These are phyloP conservation scores for Neurospora sp. DNA, from an alignment of 495 filamentous ascomycete species.

Conservation along the genomic window DNA sequence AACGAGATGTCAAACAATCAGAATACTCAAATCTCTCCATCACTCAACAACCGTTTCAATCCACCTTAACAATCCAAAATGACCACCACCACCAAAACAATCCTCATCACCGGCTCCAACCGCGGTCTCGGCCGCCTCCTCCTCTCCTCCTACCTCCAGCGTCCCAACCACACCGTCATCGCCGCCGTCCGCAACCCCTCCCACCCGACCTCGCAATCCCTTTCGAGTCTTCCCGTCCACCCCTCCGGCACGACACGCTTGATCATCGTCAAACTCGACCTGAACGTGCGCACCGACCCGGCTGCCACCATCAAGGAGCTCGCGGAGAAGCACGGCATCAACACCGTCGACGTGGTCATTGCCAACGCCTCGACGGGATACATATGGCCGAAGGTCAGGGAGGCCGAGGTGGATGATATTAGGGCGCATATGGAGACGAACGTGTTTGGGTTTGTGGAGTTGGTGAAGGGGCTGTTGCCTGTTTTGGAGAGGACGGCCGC, in stretches of 20 bases:
- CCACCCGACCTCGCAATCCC: constrained; percentile 11
- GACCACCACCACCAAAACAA: background rate
- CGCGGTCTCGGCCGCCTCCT: constrained; percentile 25
- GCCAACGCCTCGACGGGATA: constrained; percentile 22
- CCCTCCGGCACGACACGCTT: constrained; percentile 9
- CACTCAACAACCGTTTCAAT: background rate
- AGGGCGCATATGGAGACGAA: constrained; percentile 20
- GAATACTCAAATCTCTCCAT: background rate
- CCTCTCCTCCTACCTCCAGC: constrained; percentile 15
- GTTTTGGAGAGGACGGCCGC: background rate
- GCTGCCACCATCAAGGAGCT: constrained; percentile 11
- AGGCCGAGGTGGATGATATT: constrained; percentile 19
- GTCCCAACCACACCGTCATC: constrained; percentile 24
- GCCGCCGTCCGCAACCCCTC: constrained; percentile 24
- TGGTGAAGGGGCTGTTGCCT: background rate
- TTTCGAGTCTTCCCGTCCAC: constrained; percentile 11
- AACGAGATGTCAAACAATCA: background rate
- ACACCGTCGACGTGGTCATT: constrained; percentile 21
- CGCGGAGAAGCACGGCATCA: constrained; percentile 8
- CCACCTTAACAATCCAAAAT: background rate
- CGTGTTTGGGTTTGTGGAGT: constrained; percentile 17
- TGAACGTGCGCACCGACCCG: constrained; percentile 10
- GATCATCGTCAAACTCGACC: constrained; percentile 22
- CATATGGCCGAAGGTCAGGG: constrained; percentile 21
- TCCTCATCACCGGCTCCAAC: constrained; percentile 25